Base-by-base conservation (phyloP, 140 eudicot species). In the Senecio squalidus region DNA sequence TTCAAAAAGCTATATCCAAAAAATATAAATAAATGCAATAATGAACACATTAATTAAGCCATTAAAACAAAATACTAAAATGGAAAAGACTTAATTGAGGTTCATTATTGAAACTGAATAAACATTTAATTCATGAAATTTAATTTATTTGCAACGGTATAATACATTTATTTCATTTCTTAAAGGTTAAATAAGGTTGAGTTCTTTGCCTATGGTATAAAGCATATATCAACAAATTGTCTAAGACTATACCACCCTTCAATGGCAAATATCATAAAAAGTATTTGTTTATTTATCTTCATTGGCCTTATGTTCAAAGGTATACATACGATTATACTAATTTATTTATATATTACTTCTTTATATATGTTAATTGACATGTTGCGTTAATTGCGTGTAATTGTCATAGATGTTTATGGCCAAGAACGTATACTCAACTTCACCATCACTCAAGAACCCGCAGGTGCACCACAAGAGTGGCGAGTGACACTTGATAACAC, bases 401-500 rank as follows among this genome's bases (percentile, higher is more conserved):
- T 9, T 43, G 3, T 15, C n/a, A 4, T 20, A 64, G 61, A 38
- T n/a, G 34, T 8, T 23, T 51, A 5, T 2, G 39, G 28, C 15
- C 26, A 23, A 9, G 70, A 9, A 5, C n/a, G n/a, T n/a, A 5
- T 6, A 4, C 1, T 6, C 51, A 6, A 24, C 0, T 41, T 64
- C 9, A 13, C 40, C 2, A 36, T 51, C 15, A 25, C 2, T 38
- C 61, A 64, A 38, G 70, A 64, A 3, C 59, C 60, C 2, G 6
- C 70, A 16, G 9, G 41, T 9, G 28, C 25, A 39, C 39, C 52
- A 25, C 18, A 52, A 5, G 36, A 38, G 25, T 65, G 70, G 62
- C 25, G 20, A 6, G 70, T 64, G 70, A 26, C 62, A 52, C 36
- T 65, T 24, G 62, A 15, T 39, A 65, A 65, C 22, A 2, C 17